Percentiles rank a stretch among this genome's conserved stretches.
Conservation (phyloP, 495 filamentous ascomycete genomes). For the Penicillium goetzii region DNA sequence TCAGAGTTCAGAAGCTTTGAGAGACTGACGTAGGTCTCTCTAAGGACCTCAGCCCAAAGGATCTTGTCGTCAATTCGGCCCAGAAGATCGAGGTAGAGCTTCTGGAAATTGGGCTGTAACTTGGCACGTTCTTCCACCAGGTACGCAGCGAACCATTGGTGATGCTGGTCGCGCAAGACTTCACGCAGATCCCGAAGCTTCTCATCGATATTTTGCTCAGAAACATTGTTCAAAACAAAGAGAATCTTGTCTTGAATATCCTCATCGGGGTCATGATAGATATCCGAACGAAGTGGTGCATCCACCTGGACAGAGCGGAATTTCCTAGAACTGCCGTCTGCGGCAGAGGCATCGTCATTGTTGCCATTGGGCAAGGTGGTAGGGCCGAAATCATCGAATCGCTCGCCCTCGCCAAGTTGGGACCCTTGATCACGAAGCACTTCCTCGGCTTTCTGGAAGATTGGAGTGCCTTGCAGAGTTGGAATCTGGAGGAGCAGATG, state of each 20-base stretch:
- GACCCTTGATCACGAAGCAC: slow-evolving; percentile 67
- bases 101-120: slow-evolving; percentile 93
- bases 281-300: slow-evolving; percentile 56
- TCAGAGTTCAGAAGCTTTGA: slow-evolving; percentile 88
- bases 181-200: slow-evolving; percentile 81
- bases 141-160: slow-evolving; percentile 95
- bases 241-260: slow-evolving; percentile 90
- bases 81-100: slow-evolving; percentile 87
- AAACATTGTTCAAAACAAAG: slow-evolving; percentile 96
- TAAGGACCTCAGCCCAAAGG: slow-evolving; percentile 83
- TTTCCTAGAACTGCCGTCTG: slow-evolving; percentile 56
- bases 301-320: slow-evolving; percentile 81
- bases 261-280: slow-evolving; percentile 79
- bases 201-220: slow-evolving; percentile 78
- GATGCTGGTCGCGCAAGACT: slow-evolving; percentile 74
- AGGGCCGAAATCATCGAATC: slow-evolving; percentile 44
- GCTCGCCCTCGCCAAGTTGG: slow-evolving; percentile 39
- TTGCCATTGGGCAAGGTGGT: slow-evolving; percentile 64
- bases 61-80: slow-evolving; percentile 76
- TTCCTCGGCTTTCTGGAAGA: slow-evolving; percentile 79
- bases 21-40: slow-evolving; percentile 90
- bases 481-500: slow-evolving; percentile 78
- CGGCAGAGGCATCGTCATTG: slow-evolving; percentile 57
- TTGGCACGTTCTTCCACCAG: slow-evolving; percentile 97
- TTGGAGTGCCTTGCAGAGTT: slow-evolving; percentile 79